Percentiles rank a stretch among this genome's conserved stretches.
These are phyloP conservation scores for Testicularia cyperi DNA, from an alignment of 1,284 basidiomycete species.

Conservation along the genomic window DNA sequence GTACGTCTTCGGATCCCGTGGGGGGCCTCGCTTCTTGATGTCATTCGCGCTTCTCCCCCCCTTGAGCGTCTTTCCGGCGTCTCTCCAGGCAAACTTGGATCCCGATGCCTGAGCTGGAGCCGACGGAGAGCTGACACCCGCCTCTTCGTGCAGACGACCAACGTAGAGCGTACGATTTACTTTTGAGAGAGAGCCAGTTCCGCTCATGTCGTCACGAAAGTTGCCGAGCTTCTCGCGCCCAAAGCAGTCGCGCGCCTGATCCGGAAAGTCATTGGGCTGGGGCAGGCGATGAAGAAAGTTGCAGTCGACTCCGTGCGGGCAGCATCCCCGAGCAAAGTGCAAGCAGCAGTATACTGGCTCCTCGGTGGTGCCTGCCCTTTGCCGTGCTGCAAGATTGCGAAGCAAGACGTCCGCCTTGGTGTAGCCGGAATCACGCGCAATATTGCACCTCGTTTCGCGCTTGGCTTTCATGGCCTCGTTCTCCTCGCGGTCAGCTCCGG, in stretches of 20 bases:
- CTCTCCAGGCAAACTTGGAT: constrained; percentile 42
- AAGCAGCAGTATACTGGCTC: constrained; percentile 91
- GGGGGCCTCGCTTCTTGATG: constrained; percentile 6
- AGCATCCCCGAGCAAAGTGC: constrained; percentile 93
- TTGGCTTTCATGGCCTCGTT: constrained; percentile 72
- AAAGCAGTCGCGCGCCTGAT: constrained; percentile 93
- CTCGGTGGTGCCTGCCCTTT: constrained; percentile 2
- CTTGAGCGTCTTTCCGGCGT: constrained; percentile 44
- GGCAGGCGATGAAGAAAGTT: constrained; percentile 84
- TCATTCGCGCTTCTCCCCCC: constrained; percentile 38
- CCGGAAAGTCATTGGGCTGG: constrained; percentile 69
- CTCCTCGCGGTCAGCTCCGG: constrained; percentile 65
- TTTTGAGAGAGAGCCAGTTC: constrained; percentile 90
- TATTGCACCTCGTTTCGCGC: constrained; percentile 83
- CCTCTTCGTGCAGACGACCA: constrained; percentile 70
- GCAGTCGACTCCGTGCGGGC: constrained; percentile 94
- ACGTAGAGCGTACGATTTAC: constrained; percentile 94
- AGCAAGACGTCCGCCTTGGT: constrained; percentile 64
- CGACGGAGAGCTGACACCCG: constrained; percentile 20
- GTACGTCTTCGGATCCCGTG: constrained; percentile 25
- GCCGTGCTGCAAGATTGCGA: constrained; percentile 13
- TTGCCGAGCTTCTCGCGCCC: constrained; percentile 94
- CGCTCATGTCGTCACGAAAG: constrained; percentile 99
- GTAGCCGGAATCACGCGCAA: constrained; percentile 84
- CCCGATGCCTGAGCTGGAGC: constrained; percentile 21